Conservation (phyloP, 441 rosid genomes). For the Daphne laureola region DNA sequence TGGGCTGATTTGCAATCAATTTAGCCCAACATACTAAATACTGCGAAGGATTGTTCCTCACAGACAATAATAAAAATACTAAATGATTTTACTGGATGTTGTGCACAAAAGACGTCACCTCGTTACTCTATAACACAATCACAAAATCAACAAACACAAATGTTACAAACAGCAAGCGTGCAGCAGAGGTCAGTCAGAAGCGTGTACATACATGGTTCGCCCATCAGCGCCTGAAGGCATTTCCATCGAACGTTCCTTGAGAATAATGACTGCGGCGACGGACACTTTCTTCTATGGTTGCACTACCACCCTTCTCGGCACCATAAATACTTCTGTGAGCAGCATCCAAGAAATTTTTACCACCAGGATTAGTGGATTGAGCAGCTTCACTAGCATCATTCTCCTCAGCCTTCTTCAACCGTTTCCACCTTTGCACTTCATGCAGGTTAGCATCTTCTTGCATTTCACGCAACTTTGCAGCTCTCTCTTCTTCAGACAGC, state of each 20-base stretch:
- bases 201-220: no score
- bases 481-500: constrained; percentile 78
- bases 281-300: constrained; percentile 83
- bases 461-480: constrained; percentile 73
- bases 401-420: constrained; percentile 73
- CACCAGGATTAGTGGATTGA: constrained; percentile 25
- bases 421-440: constrained; percentile 87
- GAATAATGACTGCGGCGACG: constrained; percentile 73
- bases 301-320: constrained; percentile 79
- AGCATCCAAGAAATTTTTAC: constrained; percentile 76
- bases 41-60: no score
- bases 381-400: constrained; percentile 59
- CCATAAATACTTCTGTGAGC: constrained; percentile 77
- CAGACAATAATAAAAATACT: no score
- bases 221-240: constrained; percentile 68
- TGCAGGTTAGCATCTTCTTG: constrained; percentile 78
- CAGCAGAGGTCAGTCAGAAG: no score
- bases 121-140: background rate
- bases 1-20: no score
- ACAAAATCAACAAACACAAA: background rate
- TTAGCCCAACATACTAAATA: no score
- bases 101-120: no score
- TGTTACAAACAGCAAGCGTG: no score
- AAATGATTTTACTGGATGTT: no score
- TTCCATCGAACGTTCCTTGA: constrained; percentile 65